These are phyloP conservation scores for Acer saccharum DNA, from an alignment of 345 rosid genomes.

Conservation along the genomic window DNA sequence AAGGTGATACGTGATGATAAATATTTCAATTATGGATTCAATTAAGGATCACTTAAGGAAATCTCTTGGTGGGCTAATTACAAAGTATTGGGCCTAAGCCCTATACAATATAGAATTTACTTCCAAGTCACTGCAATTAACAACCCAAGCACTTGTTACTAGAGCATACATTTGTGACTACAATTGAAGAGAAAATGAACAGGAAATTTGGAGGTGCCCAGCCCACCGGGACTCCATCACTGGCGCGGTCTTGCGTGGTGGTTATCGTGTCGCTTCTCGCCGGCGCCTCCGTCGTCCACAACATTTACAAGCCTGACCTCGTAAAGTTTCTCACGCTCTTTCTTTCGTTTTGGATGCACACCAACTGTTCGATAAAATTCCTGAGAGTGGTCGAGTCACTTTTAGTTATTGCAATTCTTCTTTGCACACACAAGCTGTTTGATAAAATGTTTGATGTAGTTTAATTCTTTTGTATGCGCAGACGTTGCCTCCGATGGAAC, in stretches of 20 bases:
- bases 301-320: constrained; percentile 51
- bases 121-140: too few relatives aligned
- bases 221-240: constrained; percentile 75
- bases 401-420: neutral
- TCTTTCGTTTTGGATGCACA: too few relatives aligned
- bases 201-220: constrained; percentile 50
- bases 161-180: too few relatives aligned
- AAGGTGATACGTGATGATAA: too few relatives aligned
- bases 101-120: too few relatives aligned
- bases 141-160: too few relatives aligned
- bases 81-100: too few relatives aligned
- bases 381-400: constrained; percentile 53
- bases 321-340: too few relatives aligned
- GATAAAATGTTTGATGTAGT: constrained; percentile 38
- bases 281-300: constrained; percentile 79
- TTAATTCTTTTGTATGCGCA: constrained; percentile 23
- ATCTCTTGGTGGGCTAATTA: too few relatives aligned
- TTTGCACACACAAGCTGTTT: constrained; percentile 34
- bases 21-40: too few relatives aligned
- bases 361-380: constrained; percentile 7
- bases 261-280: constrained; percentile 67
- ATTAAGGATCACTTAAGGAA: too few relatives aligned
- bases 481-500: constrained; percentile 51
- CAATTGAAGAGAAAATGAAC: constrained; percentile 32
- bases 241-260: constrained; percentile 56